phyloP scores from a whole-genome alignment of 306 rosid species.

The Prunus mongolica region DNA sequence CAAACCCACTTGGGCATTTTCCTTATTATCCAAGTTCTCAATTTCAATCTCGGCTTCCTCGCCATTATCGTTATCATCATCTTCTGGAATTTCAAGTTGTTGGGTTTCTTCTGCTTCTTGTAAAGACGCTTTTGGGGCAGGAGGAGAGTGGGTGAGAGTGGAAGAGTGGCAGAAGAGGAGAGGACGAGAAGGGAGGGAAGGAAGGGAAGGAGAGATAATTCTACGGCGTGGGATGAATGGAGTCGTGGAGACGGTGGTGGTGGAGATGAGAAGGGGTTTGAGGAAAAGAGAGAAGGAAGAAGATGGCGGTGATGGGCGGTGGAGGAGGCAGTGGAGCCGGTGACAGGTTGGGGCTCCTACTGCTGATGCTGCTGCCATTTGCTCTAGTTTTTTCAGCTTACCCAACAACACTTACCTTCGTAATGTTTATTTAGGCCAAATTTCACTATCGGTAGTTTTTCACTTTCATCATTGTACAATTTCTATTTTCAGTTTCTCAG shows the following conservation, averaged over 20 bases:
- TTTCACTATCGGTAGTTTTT: no score
- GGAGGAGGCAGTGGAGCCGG: slow-evolving; percentile 35
- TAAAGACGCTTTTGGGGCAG: slow-evolving; percentile 2
- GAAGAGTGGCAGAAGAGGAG: slow-evolving; percentile 26
- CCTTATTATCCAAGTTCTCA: background rate
- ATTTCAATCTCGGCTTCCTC: background rate
- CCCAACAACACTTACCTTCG: background rate
- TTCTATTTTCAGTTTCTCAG: no score
- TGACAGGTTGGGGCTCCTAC: slow-evolving; percentile 27
- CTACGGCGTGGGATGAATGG: slow-evolving; percentile 12
- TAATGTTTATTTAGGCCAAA: no score
- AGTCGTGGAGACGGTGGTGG: background rate
- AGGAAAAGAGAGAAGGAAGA: slow-evolving; percentile 27
- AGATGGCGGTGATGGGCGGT: slow-evolving; percentile 26
- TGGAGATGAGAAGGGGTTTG: slow-evolving; percentile 40
- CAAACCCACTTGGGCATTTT: background rate
- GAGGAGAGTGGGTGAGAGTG: slow-evolving; percentile 11
- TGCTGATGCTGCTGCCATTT: slow-evolving; percentile 39
- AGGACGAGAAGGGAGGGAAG: slow-evolving; percentile 10
- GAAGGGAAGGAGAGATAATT: slow-evolving; percentile 10
- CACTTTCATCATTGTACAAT: no score
- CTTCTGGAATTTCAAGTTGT: background rate
- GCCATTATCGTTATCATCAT: background rate
- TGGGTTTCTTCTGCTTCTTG: slow-evolving; percentile 9
- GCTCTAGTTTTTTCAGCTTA: background rate